Conservation (phyloP, 2,329 filamentous ascomycete genomes). For the Fusarium nygamai region DNA sequence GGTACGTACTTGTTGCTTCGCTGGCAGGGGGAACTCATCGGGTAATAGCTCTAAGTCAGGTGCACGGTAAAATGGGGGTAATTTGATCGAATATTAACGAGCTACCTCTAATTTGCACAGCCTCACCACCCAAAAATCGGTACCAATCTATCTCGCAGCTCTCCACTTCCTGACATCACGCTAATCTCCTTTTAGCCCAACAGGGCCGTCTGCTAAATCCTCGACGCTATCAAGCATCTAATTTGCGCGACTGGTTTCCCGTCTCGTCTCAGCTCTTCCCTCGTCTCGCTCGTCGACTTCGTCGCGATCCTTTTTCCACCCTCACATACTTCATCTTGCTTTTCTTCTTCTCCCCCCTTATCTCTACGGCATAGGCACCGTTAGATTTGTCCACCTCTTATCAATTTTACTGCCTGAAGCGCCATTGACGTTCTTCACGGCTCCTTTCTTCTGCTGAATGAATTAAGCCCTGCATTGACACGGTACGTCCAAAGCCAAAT, state of each 20-base stretch:
- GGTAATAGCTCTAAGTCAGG: slow-evolving; percentile 37
- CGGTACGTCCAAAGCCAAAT: slow-evolving; percentile 38
- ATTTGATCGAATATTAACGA: slow-evolving; percentile 24
- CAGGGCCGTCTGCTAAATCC: slow-evolving; percentile 41
- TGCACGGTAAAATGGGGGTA: slow-evolving; percentile 37
- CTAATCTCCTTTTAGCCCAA: slow-evolving; percentile 35
- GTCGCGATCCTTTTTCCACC: slow-evolving; percentile 42
- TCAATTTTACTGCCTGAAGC: slow-evolving; percentile 16
- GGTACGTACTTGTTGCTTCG: slow-evolving; percentile 21
- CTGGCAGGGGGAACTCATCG: slow-evolving; percentile 24
- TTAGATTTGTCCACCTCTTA: slow-evolving; percentile 16
- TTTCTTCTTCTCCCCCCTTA: slow-evolving; percentile 31
- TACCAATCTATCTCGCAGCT: slow-evolving; percentile 44
- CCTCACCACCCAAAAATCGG: not conserved
- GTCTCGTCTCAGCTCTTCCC: slow-evolving; percentile 41
- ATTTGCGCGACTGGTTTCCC: slow-evolving; percentile 46
- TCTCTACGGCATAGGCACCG: slow-evolving; percentile 27
- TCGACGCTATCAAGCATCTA: slow-evolving; percentile 45
- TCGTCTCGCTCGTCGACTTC: slow-evolving; percentile 34
- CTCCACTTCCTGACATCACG: slow-evolving; percentile 20
- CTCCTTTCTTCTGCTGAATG: slow-evolving; percentile 24
- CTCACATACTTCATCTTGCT: slow-evolving; percentile 33
- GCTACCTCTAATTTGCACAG: not conserved
- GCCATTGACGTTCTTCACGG: slow-evolving; percentile 24
- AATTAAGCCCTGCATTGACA: slow-evolving; percentile 41